Base-by-base conservation (phyloP, 306 rosid species). In the Rosa multiflora region DNA sequence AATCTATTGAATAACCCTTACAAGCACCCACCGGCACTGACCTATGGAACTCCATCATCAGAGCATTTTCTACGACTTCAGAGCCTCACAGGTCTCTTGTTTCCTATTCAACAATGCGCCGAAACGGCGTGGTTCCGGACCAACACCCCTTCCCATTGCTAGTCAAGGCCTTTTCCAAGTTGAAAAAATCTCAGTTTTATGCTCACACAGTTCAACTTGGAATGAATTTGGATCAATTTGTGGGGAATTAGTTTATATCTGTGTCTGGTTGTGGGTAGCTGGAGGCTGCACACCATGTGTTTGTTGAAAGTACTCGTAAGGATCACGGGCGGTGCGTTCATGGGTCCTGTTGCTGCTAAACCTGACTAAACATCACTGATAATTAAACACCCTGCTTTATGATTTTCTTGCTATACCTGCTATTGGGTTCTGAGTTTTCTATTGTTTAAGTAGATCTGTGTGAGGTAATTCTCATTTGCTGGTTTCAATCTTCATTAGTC, bases 141-240 rank as follows among this genome's bases (percentile, higher is more conserved):
- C 87, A 88, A 63, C 89, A 84, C 69, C 88, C 94, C 12, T 92
- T 90, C 69, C 94, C 94, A 2, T 80, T 88, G 48, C 11, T 92
- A 29, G 72, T 92, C 56, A 92, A 92, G 71, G 74, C 79, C 4
- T 87, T 85, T 2, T 73, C 68, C 0, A 46, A 72, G 48, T 32
- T 12, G 43, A 88, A 85, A 59, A 88, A 91, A 86, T 74, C 81
- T 82, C 64, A 67, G 80, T 52, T 79, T 85, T 51, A 58, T 48
- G 53, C 39, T 74, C 69, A 74, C 0, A 42, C 62, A 56, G 32
- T 87, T 12, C 86, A 88, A 80, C 79, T 77, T 1, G 97, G 97
- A 70, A 84, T 88, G 37, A 89, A 55, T 9, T 83, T 58, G 1
- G 86, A 92, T 76, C 84, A 83, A 71, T 92, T 85, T 63, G 84